A percentile compares a stretch with the other conserved stretches of the same genome.
phyloP scores from a whole-genome alignment of 805 yeast species.

The Kuraishia capsulata region DNA sequence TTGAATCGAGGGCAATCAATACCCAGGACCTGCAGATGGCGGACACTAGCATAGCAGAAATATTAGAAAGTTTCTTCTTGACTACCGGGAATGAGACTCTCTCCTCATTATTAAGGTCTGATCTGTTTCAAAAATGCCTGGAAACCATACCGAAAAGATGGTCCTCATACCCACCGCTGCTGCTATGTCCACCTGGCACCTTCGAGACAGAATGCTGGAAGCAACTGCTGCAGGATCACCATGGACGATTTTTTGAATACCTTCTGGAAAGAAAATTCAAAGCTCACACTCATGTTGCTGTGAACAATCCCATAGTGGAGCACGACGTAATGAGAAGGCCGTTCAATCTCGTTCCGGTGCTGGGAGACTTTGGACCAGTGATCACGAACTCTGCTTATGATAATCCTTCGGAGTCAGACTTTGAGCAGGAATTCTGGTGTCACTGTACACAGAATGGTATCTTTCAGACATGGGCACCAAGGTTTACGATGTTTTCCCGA shows the following conservation, averaged over 20 bases:
- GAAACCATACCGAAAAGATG: constrained; percentile 51
- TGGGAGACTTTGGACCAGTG: constrained; percentile 58
- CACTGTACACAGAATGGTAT: constrained; percentile 62
- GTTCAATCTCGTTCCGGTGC: constrained; percentile 43
- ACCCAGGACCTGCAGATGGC: too few relatives aligned
- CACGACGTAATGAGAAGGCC: constrained; percentile 43
- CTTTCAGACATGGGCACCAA: constrained; percentile 76
- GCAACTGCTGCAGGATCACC: constrained; percentile 9
- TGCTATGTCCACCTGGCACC: constrained; percentile 43
- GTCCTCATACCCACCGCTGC: constrained; percentile 59
- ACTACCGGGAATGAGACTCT: too few relatives aligned
- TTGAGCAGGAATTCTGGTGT: constrained; percentile 63
- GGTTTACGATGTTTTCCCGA: constrained; percentile 78
- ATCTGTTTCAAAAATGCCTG: too few relatives aligned
- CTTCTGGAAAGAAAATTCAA: constrained; percentile 6
- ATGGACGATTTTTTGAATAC: constrained; percentile 9
- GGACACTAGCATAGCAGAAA: too few relatives aligned
- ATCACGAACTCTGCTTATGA: constrained; percentile 17
- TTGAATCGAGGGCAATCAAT: too few relatives aligned
- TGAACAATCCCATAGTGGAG: constrained; percentile 54
- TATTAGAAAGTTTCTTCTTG: too few relatives aligned
- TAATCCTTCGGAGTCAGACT: constrained; percentile 33
- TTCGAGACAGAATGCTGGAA: constrained; percentile 32
- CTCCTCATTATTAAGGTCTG: too few relatives aligned
- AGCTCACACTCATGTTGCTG: constrained; percentile 50